phyloP scores from a whole-genome alignment of 257 asterid species.

The Anisodus acutangulus region DNA sequence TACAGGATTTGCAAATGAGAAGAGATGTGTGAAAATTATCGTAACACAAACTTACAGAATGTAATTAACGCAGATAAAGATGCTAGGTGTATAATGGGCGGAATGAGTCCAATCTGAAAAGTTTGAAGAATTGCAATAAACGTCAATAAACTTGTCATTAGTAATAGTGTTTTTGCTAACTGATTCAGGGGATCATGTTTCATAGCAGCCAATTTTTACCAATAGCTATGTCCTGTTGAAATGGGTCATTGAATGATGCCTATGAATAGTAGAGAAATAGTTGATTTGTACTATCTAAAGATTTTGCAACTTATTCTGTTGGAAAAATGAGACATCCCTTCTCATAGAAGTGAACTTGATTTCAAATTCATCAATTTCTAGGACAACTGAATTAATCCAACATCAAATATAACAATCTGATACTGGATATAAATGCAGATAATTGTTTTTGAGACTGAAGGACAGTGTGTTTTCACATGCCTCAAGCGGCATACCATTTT shows the following conservation, averaged over 20 bases:
- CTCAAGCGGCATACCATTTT: neutral
- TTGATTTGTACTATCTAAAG: neutral
- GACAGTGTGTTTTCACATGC: neutral
- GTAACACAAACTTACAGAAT: neutral
- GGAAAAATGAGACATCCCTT: neutral
- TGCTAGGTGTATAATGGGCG: neutral
- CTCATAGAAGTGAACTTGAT: neutral
- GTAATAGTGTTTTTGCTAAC: neutral
- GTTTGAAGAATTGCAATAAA: neutral
- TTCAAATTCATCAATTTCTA: neutral
- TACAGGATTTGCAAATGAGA: neutral
- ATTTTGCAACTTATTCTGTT: neutral
- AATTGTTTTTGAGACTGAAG: neutral
- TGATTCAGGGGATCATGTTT: neutral
- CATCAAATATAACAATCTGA: neutral
- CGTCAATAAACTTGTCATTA: neutral
- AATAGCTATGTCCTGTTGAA: neutral
- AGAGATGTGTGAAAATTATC: neutral
- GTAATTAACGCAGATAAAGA: neutral
- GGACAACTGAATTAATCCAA: neutral
- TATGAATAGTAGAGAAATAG: neutral
- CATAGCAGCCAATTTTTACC: neutral
- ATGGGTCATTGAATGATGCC: neutral
- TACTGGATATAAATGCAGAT: neutral
- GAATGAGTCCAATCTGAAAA: neutral